These are phyloP conservation scores for Cordyceps cateniannulata DNA, from an alignment of 2,329 filamentous ascomycete species.

Conservation along the genomic window DNA sequence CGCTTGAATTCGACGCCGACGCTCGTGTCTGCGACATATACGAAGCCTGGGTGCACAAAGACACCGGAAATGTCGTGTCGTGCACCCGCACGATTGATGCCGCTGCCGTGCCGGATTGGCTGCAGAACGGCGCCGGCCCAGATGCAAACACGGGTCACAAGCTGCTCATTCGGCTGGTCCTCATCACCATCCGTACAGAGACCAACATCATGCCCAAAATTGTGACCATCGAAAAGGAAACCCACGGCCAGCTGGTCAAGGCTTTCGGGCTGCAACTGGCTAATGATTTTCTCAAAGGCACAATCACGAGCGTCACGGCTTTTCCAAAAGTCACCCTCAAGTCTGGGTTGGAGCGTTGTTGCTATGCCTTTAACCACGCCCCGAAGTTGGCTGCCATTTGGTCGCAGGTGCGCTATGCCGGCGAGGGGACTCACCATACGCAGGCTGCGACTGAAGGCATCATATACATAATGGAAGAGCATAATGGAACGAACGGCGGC, in stretches of 20 bases:
- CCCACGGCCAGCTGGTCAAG: conserved; percentile 18
- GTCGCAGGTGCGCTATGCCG: conserved; percentile 23
- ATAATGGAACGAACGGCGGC: conserved; percentile 22
- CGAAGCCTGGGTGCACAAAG: conserved; percentile 4
- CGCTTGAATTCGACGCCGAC: neutral
- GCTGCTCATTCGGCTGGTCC: neutral
- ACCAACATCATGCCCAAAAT: conserved; percentile 8
- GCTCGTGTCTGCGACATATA: neutral
- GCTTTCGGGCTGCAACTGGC: conserved; percentile 26
- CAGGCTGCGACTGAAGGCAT: conserved; percentile 24
- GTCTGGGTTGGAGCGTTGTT: conserved; percentile 11
- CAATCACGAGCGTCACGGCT: conserved; percentile 26
- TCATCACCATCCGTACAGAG: neutral
- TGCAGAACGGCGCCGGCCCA: neutral
- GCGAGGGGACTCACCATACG: neutral
- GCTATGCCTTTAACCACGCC: conserved; percentile 29
- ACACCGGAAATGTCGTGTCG: neutral
- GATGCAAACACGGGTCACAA: conserved; percentile 3
- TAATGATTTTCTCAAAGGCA: conserved; percentile 27
- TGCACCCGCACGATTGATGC: neutral
- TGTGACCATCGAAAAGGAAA: conserved; percentile 12
- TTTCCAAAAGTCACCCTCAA: conserved; percentile 18
- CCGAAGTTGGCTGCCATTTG: conserved; percentile 33
- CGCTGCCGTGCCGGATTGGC: neutral
- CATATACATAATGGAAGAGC: conserved; percentile 19